phyloP scores from a whole-genome alignment of 129 eudicot species.

The Flaveria robusta region DNA sequence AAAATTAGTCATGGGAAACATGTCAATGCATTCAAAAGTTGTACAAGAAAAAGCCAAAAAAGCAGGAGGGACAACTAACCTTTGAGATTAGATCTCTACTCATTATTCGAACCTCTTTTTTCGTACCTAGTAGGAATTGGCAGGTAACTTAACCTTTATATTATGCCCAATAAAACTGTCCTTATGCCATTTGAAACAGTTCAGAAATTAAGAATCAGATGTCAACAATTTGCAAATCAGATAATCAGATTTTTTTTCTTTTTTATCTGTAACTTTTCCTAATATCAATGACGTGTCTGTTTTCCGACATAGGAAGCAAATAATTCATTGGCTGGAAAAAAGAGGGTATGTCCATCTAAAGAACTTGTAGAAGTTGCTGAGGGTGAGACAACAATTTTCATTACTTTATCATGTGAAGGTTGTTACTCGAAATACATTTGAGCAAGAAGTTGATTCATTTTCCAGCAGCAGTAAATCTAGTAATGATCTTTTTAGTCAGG shows the following conservation, averaged over 20 bases:
- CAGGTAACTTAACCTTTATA: slow-evolving; percentile 50
- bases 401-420: slow-evolving; percentile 84
- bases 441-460: slow-evolving; percentile 88
- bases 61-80: slow-evolving; percentile 80
- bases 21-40: slow-evolving; percentile 80
- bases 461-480: slow-evolving; percentile 63
- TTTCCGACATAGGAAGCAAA: slow-evolving; percentile 55
- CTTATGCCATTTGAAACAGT: not conserved
- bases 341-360: slow-evolving; percentile 59
- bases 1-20: slow-evolving; percentile 79
- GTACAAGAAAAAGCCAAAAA: slow-evolving; percentile 75
- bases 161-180: not conserved
- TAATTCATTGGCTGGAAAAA: slow-evolving; percentile 76
- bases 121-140: slow-evolving; percentile 65
- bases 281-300: not conserved
- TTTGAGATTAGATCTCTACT: slow-evolving; percentile 76
- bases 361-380: slow-evolving; percentile 61
- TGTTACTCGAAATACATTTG: slow-evolving; percentile 53
- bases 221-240: not conserved
- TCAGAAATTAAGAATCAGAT: too few relatives aligned
- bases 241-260: not conserved
- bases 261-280: too few relatives aligned
- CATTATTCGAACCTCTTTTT: slow-evolving; percentile 77
- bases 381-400: slow-evolving; percentile 76
- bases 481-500: slow-evolving; percentile 20